phyloP scores from a whole-genome alignment of 495 filamentous ascomycete species.

The Hypoxylon crocopeplum region DNA sequence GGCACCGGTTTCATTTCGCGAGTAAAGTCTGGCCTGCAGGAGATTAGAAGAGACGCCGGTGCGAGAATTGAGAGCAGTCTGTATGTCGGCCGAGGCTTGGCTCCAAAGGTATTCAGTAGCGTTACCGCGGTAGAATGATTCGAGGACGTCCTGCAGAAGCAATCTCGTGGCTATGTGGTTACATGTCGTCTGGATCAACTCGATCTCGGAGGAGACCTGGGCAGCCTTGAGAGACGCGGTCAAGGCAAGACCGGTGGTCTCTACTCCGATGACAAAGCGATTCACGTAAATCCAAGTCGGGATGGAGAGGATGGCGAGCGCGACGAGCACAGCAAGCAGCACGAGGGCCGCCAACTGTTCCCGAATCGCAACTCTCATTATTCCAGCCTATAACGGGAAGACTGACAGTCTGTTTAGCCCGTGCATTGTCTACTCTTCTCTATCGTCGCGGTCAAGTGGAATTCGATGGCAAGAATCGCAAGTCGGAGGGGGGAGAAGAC shows the following conservation, averaged over 20 bases:
- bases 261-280: constrained; percentile 71
- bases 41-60: constrained; percentile 60
- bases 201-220: constrained; percentile 76
- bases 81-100: constrained; percentile 61
- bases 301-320: constrained; percentile 62
- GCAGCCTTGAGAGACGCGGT: constrained; percentile 86
- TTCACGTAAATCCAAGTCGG: constrained; percentile 75
- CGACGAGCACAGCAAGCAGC: constrained; percentile 69
- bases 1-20: constrained; percentile 65
- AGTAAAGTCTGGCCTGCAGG: constrained; percentile 71
- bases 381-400: constrained; percentile 49
- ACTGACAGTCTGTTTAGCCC: constrained; percentile 19
- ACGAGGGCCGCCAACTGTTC: constrained; percentile 82
- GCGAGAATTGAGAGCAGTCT: constrained; percentile 63
- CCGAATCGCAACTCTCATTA: constrained; percentile 83
- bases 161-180: constrained; percentile 71
- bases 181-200: constrained; percentile 74
- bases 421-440: constrained; percentile 28
- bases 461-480: constrained; percentile 25
- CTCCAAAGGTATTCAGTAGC: constrained; percentile 61
- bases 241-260: constrained; percentile 66
- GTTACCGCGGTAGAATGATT: constrained; percentile 65
- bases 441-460: not conserved
- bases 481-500: not conserved
- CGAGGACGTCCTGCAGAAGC: constrained; percentile 67